A percentile compares a stretch with the other conserved stretches of the same genome.
Conservation (phyloP, 345 rosid species). For the Hypericum androsaemum region DNA sequence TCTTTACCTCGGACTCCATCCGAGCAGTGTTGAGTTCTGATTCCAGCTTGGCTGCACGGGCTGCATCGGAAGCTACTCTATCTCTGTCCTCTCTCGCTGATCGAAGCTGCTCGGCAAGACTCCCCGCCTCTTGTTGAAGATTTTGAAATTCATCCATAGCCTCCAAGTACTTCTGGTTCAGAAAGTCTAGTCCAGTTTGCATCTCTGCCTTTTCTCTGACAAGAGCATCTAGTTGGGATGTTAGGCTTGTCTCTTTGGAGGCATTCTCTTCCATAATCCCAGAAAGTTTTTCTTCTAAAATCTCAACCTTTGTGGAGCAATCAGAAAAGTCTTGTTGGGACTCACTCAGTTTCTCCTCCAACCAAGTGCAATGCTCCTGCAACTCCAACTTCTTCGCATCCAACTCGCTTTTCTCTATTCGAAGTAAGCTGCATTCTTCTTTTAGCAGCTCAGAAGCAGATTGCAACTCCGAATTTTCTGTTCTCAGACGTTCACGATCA, state of each 20-base stretch:
- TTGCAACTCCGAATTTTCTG: constrained; percentile 20
- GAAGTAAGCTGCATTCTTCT: constrained; percentile 24
- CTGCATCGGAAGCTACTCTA: constrained; percentile 21
- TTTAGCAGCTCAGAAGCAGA: constrained; percentile 17
- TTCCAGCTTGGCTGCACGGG: constrained; percentile 20
- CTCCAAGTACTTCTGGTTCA: constrained; percentile 26
- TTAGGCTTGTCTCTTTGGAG: constrained; percentile 27
- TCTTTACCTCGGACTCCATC: constrained; percentile 18
- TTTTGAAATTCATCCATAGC: constrained; percentile 26
- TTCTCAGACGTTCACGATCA: constrained; percentile 21
- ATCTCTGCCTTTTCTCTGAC: constrained; percentile 27
- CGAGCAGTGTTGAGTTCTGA: constrained; percentile 16
- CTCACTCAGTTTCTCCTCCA: constrained; percentile 26
- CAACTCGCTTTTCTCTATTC: constrained; percentile 26
- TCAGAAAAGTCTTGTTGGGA: constrained; percentile 16
- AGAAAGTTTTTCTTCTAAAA: constrained; percentile 31
- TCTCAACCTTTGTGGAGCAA: constrained; percentile 21
- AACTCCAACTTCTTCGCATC: constrained; percentile 26
- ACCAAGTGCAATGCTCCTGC: constrained; percentile 17
- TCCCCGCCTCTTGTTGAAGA: constrained; percentile 26
- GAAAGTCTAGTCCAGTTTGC: constrained; percentile 22
- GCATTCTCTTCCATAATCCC: constrained; percentile 31
- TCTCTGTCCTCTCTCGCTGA: constrained; percentile 23
- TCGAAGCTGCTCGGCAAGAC: constrained; percentile 19
- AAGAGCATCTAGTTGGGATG: constrained; percentile 26